Evolutionary conservation across 2,329 filamentous ascomycete species (phyloP).

Genomic region (Fusarium sp.): DNA sequence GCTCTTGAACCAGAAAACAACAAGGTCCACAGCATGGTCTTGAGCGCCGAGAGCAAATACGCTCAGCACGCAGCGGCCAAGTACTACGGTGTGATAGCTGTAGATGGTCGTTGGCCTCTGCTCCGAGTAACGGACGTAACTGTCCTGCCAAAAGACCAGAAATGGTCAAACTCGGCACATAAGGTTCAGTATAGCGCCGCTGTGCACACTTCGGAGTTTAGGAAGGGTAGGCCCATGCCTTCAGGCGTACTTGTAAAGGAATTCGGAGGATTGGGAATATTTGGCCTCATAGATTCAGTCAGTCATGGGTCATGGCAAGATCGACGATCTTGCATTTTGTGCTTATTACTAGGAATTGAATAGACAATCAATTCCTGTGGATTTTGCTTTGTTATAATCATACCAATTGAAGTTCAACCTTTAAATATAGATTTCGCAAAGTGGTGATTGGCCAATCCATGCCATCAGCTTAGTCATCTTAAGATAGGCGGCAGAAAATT

Average conservation of each 20-base stretch:
- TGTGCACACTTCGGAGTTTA: conserved; percentile 33
- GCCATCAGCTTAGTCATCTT: conserved; percentile 39
- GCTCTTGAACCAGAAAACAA: conserved; percentile 26
- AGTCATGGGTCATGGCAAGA: conserved; percentile 34
- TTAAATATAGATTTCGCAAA: conserved; percentile 2
- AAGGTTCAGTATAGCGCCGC: conserved; percentile 25
- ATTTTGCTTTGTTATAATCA: conserved; percentile 20
- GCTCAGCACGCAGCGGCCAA: conserved; percentile 36
- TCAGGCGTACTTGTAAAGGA: conserved; percentile 36
- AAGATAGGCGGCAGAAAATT: conserved; percentile 36
- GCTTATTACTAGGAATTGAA: conserved; percentile 30
- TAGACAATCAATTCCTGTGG: conserved; percentile 36
- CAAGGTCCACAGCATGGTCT: conserved; percentile 27
- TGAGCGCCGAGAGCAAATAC: conserved; percentile 26
- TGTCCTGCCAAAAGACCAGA: conserved; percentile 42
- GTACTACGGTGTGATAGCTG: conserved; percentile 47
- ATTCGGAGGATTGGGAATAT: conserved; percentile 19
- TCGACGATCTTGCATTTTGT: conserved; percentile 36
- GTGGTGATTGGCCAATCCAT: conserved; percentile 33
- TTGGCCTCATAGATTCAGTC: conserved; percentile 30
- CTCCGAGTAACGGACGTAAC: conserved; percentile 42
- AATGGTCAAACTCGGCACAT: conserved; percentile 42
- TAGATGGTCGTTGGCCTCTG: conserved; percentile 38
- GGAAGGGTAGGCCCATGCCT: conserved; percentile 26
- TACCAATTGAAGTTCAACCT: background rate